Percentiles rank a stretch among this genome's conserved stretches.
These are phyloP conservation scores for Pyracantha coccinea DNA, from an alignment of 331 rosid species.

Conservation along the genomic window DNA sequence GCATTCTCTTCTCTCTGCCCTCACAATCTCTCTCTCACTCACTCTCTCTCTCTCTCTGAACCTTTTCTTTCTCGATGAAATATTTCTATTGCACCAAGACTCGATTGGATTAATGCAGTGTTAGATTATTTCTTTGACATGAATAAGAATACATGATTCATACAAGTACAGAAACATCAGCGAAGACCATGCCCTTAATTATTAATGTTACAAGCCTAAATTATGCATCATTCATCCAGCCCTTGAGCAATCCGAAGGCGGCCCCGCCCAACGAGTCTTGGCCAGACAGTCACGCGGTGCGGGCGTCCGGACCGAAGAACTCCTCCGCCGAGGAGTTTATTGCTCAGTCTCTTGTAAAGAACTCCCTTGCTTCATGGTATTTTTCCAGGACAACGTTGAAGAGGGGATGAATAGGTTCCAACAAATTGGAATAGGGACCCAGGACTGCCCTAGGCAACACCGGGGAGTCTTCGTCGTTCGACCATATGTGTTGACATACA, in stretches of 20 bases:
- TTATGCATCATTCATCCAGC: neutral
- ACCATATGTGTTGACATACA: slow-evolving; percentile 59
- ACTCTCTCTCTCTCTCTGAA: too few species aligned
- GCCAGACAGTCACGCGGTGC: neutral
- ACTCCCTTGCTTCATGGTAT: slow-evolving; percentile 56
- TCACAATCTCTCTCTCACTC: too few species aligned
- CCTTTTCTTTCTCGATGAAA: too few species aligned
- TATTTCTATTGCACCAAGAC: too few species aligned
- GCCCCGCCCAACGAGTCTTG: neutral
- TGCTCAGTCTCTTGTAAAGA: slow-evolving; percentile 23
- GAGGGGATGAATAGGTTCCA: slow-evolving; percentile 85
- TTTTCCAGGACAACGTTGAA: slow-evolving; percentile 61
- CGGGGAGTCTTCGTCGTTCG: slow-evolving; percentile 52
- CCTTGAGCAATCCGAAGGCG: neutral
- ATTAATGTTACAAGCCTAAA: neutral
- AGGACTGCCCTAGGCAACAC: slow-evolving; percentile 39
- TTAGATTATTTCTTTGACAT: neutral
- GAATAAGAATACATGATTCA: neutral
- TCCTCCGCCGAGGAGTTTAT: neutral
- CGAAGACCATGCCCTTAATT: neutral
- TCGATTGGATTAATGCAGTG: neutral
- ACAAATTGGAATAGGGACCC: slow-evolving; percentile 72
- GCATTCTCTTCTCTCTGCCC: too few species aligned
- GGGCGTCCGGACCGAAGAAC: neutral
- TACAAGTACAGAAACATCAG: neutral